Percentiles rank a stretch among this genome's conserved stretches.
These are phyloP conservation scores for Sanghuangporus weigelae DNA, from an alignment of 1,284 basidiomycete genomes.

Conservation along the genomic window DNA sequence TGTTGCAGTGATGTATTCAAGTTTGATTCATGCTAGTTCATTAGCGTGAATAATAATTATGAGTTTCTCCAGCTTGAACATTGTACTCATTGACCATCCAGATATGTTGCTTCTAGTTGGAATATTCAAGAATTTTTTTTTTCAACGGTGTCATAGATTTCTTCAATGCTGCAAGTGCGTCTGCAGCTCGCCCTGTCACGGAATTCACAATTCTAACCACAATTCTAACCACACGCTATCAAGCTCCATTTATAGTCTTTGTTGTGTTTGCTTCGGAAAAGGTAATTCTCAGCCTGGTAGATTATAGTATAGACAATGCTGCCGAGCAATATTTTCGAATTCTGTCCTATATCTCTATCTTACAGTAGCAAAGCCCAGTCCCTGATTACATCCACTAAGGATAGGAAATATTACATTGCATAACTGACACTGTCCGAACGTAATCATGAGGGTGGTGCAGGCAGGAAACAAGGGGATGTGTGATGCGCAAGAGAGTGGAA, in stretches of 20 bases:
- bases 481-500: not conserved
- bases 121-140: too few relatives aligned
- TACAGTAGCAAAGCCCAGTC: too few relatives aligned
- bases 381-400: not conserved
- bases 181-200: not conserved
- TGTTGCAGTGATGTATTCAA: slow-evolving; percentile 8
- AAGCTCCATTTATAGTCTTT: slow-evolving; percentile 16
- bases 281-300: not conserved
- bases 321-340: not conserved
- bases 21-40: too few relatives aligned
- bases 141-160: slow-evolving; percentile 16
- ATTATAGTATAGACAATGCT: too few relatives aligned
- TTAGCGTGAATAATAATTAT: not conserved
- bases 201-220: not conserved
- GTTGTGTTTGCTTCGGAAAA: slow-evolving; percentile 14
- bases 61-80: slow-evolving; percentile 3
- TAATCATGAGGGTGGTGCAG: not conserved
- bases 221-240: not conserved
- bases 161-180: slow-evolving; percentile 14
- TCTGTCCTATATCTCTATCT: too few relatives aligned
- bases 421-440: slow-evolving; percentile 10
- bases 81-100: slow-evolving; percentile 10
- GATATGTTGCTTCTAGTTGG: slow-evolving; percentile 17
- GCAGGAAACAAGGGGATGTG: not conserved
- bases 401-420: slow-evolving; percentile 7